Evolutionary conservation across 148 eudicot species (phyloP), one percentile per base, ranked within the genome.

Genomic region (Polygonum aviculare): DNA sequence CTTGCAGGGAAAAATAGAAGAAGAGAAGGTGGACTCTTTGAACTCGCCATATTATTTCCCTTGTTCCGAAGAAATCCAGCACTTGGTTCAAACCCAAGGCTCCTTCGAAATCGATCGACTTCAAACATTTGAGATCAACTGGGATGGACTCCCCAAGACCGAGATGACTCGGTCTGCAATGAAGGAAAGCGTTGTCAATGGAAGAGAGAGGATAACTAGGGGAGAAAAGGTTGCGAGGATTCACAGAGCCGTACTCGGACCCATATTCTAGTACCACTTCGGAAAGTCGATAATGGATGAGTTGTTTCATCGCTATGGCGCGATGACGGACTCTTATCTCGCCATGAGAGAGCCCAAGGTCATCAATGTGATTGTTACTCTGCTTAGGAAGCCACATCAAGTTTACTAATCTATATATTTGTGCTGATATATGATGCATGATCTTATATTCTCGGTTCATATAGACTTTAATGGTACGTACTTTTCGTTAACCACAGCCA

Each of bases 1-100:
- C 69, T 38, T 84, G 79, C 47, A 89, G 96, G 96, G 92, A 4
- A 72, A 78, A 9, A 36, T 91, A 40, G 85, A 86, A 76, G 91
- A 91, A 74, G 92, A 88, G 72, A 91, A 85, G 44, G 80, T 93
- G 18, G 93, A 89, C 65, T 79, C 83, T 0, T 93, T 91, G 44
- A 90, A 89, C 69, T 86, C 77, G 12, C 94, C 98, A 9, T 87
- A 73, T 69, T 91, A 93, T 65, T 86, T 90, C 14, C 88, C 98
- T 15, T 81, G 81, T 16, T 41, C 75, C 11, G 85, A 87, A 74
- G 98, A 93, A 78, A 12, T 91, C 44, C 79, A 74, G 33, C 36
- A 54, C 16, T 75, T 74, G 52, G 80, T 88, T 0, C 75, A 83
- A 70, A 74, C 73, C 55, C 89, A 91, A 80, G 91, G 88, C 2